Evolutionary conservation across 1,284 basidiomycete genomes (phyloP), one percentile per base, ranked within the genome.

Genomic region (Crocinoboletus sp.): DNA sequence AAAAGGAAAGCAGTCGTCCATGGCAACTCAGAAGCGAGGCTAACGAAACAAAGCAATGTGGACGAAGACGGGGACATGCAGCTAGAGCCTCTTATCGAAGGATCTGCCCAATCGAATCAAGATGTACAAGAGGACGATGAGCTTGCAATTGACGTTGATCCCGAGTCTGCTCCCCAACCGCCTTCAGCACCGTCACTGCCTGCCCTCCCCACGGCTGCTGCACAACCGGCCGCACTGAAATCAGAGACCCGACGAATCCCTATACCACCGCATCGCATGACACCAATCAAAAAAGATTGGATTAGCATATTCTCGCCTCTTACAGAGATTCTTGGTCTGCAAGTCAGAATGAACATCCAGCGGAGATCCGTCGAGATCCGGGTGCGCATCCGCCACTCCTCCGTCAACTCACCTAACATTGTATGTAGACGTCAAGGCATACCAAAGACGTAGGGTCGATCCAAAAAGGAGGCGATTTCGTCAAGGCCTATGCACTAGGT

Each of bases 391-490:
- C 12, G 4, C 19, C 23, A 19, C 41, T 25, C 7, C 20, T 52
- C 25, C 27, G 22, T 24, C 38, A 25, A 16, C 45, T 15, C 23
- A n/a, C 22, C 38, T 47, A 37, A 52, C 39, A n/a, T 15, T 27
- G 27, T 36, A 30, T 19, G 2, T 45, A 97, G 94, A 95, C 94
- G 15, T 97, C 94, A 24, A 93, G 86, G 64, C 90, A 93, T 58
- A 98, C 95, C 1, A 89, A 90, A 60, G 92, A 94, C 52, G 78
- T 88, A 20, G 91, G 92, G 20, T 86, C 89, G 8, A 74, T 99
- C 23, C 95, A 99, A 65, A 97, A 96, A 61, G 95, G 95, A n/a
- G 90, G 93, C 16, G 95, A 99, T 68, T 99, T 99, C 63, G 85
- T 97, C 49, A 94, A 96, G 63, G 94, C 95, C 1, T 99, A 85